Percentiles rank a stretch among this genome's conserved stretches.
These are phyloP conservation scores for Trichoderma erinaceum DNA, from an alignment of 495 filamentous ascomycete species.

Conservation along the genomic window DNA sequence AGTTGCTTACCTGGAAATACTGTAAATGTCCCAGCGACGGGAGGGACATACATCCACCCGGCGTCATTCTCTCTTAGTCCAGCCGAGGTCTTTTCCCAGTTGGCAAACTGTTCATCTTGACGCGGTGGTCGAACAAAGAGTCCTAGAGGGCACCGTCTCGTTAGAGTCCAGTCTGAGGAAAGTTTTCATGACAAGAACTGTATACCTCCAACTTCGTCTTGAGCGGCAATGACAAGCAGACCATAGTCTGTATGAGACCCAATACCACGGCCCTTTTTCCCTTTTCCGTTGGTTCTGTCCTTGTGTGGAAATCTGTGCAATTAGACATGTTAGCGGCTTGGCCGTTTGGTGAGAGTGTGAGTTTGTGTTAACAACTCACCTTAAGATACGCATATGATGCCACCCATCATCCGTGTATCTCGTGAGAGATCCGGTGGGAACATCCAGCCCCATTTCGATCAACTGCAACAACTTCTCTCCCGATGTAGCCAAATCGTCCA, in stretches of 20 bases:
- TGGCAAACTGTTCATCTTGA: constrained; percentile 33
- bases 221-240: constrained; percentile 38
- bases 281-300: constrained; percentile 38
- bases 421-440: constrained; percentile 26
- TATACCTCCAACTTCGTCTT: constrained; percentile 40
- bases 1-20: constrained; percentile 37
- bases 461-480: constrained; percentile 38
- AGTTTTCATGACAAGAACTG: not conserved
- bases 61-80: constrained; percentile 38
- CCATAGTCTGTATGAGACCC: constrained; percentile 45
- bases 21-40: constrained; percentile 32
- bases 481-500: constrained; percentile 26
- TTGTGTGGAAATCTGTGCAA: constrained; percentile 32
- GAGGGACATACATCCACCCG: constrained; percentile 39
- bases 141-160: constrained; percentile 17
- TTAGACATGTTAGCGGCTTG: not conserved
- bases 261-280: constrained; percentile 39
- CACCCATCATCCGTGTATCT: constrained; percentile 38
- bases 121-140: constrained; percentile 37
- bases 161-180: not conserved
- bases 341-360: not conserved
- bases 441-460: constrained; percentile 31
- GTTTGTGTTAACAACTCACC: constrained; percentile 21
- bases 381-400: constrained; percentile 41
- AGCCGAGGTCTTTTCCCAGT: constrained; percentile 40